Evolutionary conservation across 345 rosid species (phyloP).

Genomic region (Carallia brachiata): DNA sequence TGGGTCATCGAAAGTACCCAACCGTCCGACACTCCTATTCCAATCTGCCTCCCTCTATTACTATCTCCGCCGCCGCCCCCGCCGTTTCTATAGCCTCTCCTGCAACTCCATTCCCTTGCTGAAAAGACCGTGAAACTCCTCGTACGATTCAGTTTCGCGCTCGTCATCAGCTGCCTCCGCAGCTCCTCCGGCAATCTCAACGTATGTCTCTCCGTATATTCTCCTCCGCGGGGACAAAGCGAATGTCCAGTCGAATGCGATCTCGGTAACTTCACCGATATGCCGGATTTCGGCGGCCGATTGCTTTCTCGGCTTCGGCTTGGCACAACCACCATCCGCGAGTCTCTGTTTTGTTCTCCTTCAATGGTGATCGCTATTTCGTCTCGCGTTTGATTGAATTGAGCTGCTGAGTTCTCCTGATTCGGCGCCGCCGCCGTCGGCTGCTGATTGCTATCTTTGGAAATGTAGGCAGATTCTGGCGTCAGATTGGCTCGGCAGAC

Average conservation of each 20-base stretch:
- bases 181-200: background rate
- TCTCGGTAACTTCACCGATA: background rate
- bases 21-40: slow-evolving; percentile 6
- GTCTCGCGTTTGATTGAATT: background rate
- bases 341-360: background rate
- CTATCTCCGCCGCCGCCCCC: slow-evolving; percentile 28
- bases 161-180: background rate
- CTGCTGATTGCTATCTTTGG: background rate
- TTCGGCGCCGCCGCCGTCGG: background rate
- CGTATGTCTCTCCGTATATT: background rate
- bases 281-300: background rate
- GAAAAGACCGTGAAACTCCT: slow-evolving; percentile 34
- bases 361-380: background rate
- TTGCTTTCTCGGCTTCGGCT: background rate
- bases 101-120: slow-evolving; percentile 27
- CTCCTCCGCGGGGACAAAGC: background rate
- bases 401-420: background rate
- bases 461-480: background rate
- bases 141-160: slow-evolving; percentile 34
- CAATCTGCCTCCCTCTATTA: background rate
- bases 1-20: slow-evolving; percentile 29
- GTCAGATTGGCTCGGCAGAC: background rate
- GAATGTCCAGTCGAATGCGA: background rate
- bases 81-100: slow-evolving; percentile 14
- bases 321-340: too few relatives aligned